Conservation (phyloP, 208 protist genomes). For the Trypanosomatidae sp. region DNA sequence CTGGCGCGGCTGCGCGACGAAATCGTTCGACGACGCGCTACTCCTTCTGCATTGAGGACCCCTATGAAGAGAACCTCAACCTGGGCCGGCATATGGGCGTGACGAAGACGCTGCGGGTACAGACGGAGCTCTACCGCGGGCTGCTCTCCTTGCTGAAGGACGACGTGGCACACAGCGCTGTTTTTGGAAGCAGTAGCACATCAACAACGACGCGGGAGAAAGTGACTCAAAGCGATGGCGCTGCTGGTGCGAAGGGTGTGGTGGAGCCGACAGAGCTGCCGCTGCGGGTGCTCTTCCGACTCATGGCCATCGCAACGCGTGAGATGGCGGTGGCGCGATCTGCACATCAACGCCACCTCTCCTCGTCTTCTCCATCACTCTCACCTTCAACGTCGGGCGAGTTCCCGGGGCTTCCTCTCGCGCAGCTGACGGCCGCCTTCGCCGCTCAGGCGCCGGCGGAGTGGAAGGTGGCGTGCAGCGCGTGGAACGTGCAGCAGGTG, state of each 20-base stretch:
- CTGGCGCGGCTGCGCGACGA: too few relatives aligned
- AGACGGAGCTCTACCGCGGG: constrained; percentile 76
- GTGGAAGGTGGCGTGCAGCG: constrained; percentile 54
- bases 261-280: constrained; percentile 31
- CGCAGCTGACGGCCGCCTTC: constrained; percentile 42
- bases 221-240: too few relatives aligned
- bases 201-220: too few relatives aligned
- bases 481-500: constrained; percentile 85
- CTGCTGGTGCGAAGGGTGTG: too few relatives aligned
- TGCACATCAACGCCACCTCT: too few relatives aligned
- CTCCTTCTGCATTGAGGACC: constrained; percentile 90
- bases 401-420: constrained; percentile 28
- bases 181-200: too few relatives aligned
- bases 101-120: constrained; percentile 83
- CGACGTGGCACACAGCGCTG: too few relatives aligned
- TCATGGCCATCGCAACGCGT: constrained; percentile 44
- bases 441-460: constrained; percentile 46
- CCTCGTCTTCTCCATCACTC: too few relatives aligned
- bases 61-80: constrained; percentile 90
- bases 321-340: constrained; percentile 33
- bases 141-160: constrained; percentile 76
- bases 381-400: too few relatives aligned
- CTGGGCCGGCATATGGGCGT: constrained; percentile 85
- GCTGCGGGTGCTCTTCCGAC: constrained; percentile 37
- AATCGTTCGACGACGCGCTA: constrained; percentile 77